Percentiles rank a stretch among this genome's conserved stretches.
These are phyloP conservation scores for Fusarium irregulare DNA, from an alignment of 2,329 filamentous ascomycete genomes.

Conservation along the genomic window DNA sequence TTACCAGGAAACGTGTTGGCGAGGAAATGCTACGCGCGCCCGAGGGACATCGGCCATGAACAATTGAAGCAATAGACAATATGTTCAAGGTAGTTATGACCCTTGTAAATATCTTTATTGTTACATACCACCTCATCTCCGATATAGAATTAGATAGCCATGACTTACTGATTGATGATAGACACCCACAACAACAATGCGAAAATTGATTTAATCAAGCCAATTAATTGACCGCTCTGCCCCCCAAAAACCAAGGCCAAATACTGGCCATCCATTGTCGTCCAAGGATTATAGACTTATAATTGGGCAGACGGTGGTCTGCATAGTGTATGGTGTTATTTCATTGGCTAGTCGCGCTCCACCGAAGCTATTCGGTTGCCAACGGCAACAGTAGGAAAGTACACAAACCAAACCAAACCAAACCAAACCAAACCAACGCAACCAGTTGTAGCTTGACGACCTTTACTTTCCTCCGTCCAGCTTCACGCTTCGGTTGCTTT, in stretches of 20 bases:
- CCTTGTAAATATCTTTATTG: conserved; percentile 4
- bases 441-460: conserved; percentile 31
- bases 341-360: conserved; percentile 19
- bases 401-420: conserved; percentile 51
- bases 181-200: conserved; percentile 12
- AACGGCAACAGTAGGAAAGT: conserved; percentile 51
- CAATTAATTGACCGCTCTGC: conserved; percentile 12
- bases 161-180: conserved; percentile 20
- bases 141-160: conserved; percentile 36
- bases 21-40: background rate
- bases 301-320: conserved; percentile 13
- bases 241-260: conserved; percentile 1
- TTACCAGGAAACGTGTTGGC: background rate
- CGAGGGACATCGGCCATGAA: conserved; percentile 1
- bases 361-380: conserved; percentile 40
- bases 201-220: conserved; percentile 2
- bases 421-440: conserved; percentile 34
- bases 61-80: background rate
- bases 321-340: conserved; percentile 6
- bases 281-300: background rate
- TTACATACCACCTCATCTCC: conserved; percentile 34
- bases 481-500: conserved; percentile 30
- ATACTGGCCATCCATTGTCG: background rate
- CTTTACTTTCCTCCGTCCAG: conserved; percentile 30
- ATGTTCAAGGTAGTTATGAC: background rate